Percentiles rank a stretch among this genome's conserved stretches.
phyloP scores from a whole-genome alignment of 2,329 filamentous ascomycete species.

The Colletotrichum orchidophilum region DNA sequence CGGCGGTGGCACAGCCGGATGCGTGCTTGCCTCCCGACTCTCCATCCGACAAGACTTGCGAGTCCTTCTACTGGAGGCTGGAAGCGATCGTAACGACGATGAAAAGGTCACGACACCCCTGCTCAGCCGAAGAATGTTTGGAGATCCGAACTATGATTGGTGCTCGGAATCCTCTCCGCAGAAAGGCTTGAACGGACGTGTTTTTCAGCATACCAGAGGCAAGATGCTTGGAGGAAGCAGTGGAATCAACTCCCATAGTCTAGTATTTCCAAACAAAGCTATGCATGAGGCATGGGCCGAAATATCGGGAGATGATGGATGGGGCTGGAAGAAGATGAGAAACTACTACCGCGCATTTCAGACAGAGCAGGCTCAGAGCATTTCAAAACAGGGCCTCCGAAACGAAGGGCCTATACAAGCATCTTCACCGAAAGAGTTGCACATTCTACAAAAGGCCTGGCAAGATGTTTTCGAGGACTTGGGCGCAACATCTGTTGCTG shows the following conservation, averaged over 20 bases:
- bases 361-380: neutral
- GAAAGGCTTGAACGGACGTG: neutral
- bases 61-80: constrained; percentile 51
- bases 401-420: neutral
- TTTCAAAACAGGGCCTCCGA: neutral
- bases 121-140: neutral
- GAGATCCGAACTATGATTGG: neutral
- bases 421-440: neutral
- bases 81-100: constrained; percentile 20
- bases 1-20: constrained; percentile 48
- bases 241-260: neutral
- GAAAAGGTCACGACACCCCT: neutral
- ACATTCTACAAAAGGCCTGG: neutral
- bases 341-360: neutral
- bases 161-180: neutral
- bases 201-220: neutral
- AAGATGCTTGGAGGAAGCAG: neutral
- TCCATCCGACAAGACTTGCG: constrained; percentile 37
- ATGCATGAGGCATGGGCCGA: neutral
- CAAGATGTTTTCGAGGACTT: neutral
- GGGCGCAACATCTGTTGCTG: neutral
- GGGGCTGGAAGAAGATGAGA: neutral
- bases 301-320: neutral
- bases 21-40: constrained; percentile 46
- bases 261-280: neutral